These are phyloP conservation scores for Neurospora sp. DNA, from an alignment of 495 filamentous ascomycete genomes.

Conservation along the genomic window DNA sequence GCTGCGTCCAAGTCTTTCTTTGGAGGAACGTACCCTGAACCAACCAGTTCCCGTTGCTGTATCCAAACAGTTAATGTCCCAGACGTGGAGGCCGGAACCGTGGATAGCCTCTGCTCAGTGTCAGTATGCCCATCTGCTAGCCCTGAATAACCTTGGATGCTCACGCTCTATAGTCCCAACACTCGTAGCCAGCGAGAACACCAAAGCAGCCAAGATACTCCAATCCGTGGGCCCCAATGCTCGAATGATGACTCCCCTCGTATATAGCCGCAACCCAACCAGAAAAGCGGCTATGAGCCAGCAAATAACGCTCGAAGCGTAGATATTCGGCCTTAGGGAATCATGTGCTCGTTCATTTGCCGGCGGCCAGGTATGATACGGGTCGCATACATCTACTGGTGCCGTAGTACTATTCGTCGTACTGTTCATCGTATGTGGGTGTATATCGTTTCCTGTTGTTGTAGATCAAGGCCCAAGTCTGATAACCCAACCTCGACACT, in stretches of 20 bases:
- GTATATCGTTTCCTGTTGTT: neutral
- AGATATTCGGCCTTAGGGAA: slow-evolving; percentile 15
- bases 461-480: neutral
- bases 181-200: slow-evolving; percentile 16
- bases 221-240: slow-evolving; percentile 20
- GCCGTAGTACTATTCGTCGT: neutral
- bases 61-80: slow-evolving; percentile 20
- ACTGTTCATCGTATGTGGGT: neutral
- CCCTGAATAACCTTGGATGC: neutral
- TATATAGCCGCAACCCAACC: slow-evolving; percentile 23
- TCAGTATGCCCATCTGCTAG: neutral
- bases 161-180: slow-evolving; percentile 18
- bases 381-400: neutral
- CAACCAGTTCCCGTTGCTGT: slow-evolving; percentile 8
- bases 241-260: slow-evolving; percentile 14
- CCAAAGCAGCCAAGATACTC: slow-evolving; percentile 20
- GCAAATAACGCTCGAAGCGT: slow-evolving; percentile 10
- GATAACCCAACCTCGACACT: neutral
- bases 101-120: slow-evolving; percentile 12
- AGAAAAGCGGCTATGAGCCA: slow-evolving; percentile 20
- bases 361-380: neutral
- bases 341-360: slow-evolving; percentile 15
- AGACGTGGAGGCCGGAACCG: slow-evolving; percentile 20
- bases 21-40: slow-evolving; percentile 14
- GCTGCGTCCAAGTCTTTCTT: neutral